These are phyloP conservation scores for Zygnema cylindricum DNA, from an alignment of 139 green algal species.

Conservation along the genomic window DNA sequence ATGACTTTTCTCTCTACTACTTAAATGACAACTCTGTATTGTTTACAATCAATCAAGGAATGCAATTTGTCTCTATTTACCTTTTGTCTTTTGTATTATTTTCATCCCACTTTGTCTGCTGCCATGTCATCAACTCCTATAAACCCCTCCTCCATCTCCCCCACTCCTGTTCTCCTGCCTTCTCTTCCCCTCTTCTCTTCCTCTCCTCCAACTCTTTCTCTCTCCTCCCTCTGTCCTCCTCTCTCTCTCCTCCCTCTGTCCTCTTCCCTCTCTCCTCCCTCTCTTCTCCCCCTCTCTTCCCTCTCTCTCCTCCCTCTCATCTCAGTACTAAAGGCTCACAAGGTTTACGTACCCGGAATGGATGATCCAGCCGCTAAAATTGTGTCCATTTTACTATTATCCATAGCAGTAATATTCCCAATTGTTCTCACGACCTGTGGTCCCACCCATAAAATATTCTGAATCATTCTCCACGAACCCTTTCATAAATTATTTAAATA, in stretches of 20 bases:
- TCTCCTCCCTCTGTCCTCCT: neutral
- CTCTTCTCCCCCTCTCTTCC: neutral
- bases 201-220: neutral
- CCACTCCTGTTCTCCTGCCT: neutral
- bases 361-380: neutral
- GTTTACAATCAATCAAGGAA: neutral
- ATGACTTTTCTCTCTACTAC: too few species aligned
- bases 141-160: neutral
- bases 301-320: too few species aligned
- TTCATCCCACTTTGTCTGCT: too few species aligned
- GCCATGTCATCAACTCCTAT: too few species aligned
- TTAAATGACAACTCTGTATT: too few species aligned
- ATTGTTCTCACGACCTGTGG: conserved; percentile 38
- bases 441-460: too few species aligned
- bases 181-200: neutral
- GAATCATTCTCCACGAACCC: too few species aligned
- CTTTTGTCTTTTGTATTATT: too few species aligned
- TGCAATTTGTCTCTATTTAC: neutral
- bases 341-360: conserved; percentile 9
- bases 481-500: too few species aligned
- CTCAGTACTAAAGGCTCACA: too few species aligned
- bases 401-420: conserved; percentile 39
- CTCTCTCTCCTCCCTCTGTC: neutral
- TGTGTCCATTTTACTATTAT: conserved; percentile 30
- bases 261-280: neutral